phyloP scores from a whole-genome alignment of 2,329 filamentous ascomycete species.

The Diaporthe vaccinii region DNA sequence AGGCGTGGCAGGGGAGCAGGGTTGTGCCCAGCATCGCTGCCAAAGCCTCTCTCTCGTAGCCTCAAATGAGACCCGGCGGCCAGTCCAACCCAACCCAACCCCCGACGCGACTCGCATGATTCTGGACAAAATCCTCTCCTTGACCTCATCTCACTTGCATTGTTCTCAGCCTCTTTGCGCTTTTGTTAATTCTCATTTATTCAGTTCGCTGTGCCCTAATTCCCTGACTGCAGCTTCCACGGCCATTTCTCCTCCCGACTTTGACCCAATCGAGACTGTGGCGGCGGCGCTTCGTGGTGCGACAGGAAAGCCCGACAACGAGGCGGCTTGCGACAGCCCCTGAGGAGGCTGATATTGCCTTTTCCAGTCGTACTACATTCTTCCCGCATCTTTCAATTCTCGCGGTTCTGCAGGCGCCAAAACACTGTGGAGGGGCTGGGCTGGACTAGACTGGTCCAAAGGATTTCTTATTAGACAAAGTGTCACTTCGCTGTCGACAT shows the following conservation, averaged over 20 bases:
- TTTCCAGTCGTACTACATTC: neutral
- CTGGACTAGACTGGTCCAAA: neutral
- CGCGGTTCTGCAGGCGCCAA: conserved; percentile 1
- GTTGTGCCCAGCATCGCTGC: conserved; percentile 23
- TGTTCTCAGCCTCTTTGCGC: neutral
- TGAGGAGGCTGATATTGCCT: neutral
- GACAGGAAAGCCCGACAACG: neutral
- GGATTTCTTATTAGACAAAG: neutral
- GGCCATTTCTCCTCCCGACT: neutral
- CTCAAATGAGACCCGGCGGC: conserved; percentile 5
- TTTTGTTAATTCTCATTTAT: neutral
- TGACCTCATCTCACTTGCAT: neutral
- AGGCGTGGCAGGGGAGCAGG: conserved; percentile 9
- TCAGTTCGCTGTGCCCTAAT: neutral
- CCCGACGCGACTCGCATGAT: neutral
- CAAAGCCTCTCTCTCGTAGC: conserved; percentile 6
- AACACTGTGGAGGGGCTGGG: neutral
- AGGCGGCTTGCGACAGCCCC: neutral
- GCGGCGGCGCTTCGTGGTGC: neutral
- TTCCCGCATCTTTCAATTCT: neutral
- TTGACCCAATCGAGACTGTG: neutral
- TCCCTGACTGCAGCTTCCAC: neutral
- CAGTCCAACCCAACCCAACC: neutral
- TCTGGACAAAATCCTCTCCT: neutral
- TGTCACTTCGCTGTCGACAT: neutral